Evolutionary conservation across 2,329 filamentous ascomycete species (phyloP), one percentile per base, ranked within the genome.

Genomic region (Aspergillus candidus): DNA sequence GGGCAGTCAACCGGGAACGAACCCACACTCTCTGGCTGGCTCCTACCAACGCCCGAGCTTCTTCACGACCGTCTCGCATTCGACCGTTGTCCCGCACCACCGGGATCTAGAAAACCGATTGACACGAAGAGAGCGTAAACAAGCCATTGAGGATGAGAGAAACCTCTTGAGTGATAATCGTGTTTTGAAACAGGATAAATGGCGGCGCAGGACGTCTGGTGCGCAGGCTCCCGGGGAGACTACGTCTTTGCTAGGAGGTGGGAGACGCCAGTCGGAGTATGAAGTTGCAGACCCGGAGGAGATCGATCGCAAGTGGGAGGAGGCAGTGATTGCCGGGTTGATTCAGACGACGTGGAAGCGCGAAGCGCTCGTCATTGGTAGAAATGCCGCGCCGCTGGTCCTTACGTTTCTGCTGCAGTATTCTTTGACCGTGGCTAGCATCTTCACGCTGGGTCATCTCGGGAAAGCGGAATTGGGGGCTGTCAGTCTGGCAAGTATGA

Each of bases 311-410:
- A 84, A 87, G 60, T 94, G 88, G 88, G 84, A 91, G 50, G 85
- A 89, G 49, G 91, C 90, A 0, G 86, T 96, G 10, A 77, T 80
- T 1, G 79, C 84, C 0, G 88, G 89, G 10, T 78, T 82, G 59
- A 90, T 97, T 52, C 83, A 84, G 41, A 96, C 90, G 4, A 94
- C 88, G 4, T 97, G 90, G 89, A 83, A 86, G 65, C 81, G 90
- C 50, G 91, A 97, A 72, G 76, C 85, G 34, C 89, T 90, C 70
- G 89, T 89, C 1, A 76, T 97, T 33, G 71, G 77, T 27, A 74
- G 77, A 50, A 90, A 90, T 61, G 83, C 85, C 2, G 72, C 75
- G 27, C 86, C 86, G 1, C 69, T 91, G 40, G 79, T 88, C 47
- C 59, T 83, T 18, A 90, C 86, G 0, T 91, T 90, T 57, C 52